Conservation (phyloP, 306 rosid genomes). For the Ziziphus jujuba region DNA sequence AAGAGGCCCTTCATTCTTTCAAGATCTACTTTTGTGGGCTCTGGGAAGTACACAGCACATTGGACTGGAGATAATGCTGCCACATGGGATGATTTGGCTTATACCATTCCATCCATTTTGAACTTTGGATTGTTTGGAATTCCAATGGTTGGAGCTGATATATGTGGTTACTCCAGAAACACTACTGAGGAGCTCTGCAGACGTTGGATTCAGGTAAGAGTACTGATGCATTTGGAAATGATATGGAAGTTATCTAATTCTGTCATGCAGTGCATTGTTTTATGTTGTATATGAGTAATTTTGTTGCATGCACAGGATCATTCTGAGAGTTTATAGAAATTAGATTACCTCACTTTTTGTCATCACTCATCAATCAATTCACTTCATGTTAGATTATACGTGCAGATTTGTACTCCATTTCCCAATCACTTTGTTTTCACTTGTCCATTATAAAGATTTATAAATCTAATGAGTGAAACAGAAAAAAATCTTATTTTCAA, state of each 20-base stretch:
- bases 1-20: slow-evolving; percentile 82
- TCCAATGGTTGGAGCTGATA: slow-evolving; percentile 96
- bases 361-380: background rate
- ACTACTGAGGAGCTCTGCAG: slow-evolving; percentile 85
- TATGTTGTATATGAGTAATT: too few species aligned
- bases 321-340: background rate
- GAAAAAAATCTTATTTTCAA: background rate
- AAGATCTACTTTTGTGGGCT: slow-evolving; percentile 85
- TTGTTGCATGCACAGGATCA: background rate
- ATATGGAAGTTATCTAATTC: background rate
- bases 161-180: slow-evolving; percentile 68
- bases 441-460: background rate
- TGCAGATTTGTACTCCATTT: background rate
- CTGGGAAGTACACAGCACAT: slow-evolving; percentile 87
- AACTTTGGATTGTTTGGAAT: slow-evolving; percentile 80
- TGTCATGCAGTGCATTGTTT: too few species aligned
- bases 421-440: background rate
- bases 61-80: slow-evolving; percentile 98
- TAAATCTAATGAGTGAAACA: background rate
- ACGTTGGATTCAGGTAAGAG: slow-evolving; percentile 91
- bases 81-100: slow-evolving; percentile 78
- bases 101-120: slow-evolving; percentile 63
- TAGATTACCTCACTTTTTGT: background rate
- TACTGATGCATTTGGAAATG: background rate
- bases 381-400: background rate